phyloP scores from a whole-genome alignment of 139 green algal species.

The Chlorella ohadii region DNA sequence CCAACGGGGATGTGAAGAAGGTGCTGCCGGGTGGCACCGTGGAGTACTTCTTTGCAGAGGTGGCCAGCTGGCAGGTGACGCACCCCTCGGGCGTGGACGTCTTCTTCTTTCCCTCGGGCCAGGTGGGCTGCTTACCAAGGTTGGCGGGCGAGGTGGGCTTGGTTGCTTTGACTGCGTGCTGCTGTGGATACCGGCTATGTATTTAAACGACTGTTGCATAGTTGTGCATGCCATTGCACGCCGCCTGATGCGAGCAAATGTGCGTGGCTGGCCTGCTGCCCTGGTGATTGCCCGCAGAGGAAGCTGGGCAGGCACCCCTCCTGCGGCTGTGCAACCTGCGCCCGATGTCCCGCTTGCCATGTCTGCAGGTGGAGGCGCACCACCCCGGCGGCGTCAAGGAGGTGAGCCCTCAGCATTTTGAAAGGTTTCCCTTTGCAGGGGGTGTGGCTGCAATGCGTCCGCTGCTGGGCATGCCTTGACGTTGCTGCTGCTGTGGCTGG shows the following conservation, averaged over 20 bases:
- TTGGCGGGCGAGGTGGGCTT: slow-evolving; percentile 19
- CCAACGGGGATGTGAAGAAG: slow-evolving; percentile 89
- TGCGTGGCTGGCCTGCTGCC: too few species aligned
- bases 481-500: too few species aligned
- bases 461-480: too few species aligned
- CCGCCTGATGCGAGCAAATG: too few species aligned
- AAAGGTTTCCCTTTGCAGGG: not conserved
- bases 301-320: too few species aligned
- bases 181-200: too few species aligned
- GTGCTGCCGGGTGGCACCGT: slow-evolving; percentile 19
- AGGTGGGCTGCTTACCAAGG: slow-evolving; percentile 57
- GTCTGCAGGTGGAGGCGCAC: slow-evolving; percentile 79
- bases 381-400: slow-evolving; percentile 75
- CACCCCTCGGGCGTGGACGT: slow-evolving; percentile 79
- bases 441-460: not conserved
- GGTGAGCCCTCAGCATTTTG: slow-evolving; percentile 12
- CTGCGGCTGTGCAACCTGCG: too few species aligned
- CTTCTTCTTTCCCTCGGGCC: slow-evolving; percentile 86
- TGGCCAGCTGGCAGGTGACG: slow-evolving; percentile 85
- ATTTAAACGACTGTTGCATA: too few species aligned
- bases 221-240: too few species aligned
- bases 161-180: not conserved
- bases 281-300: too few species aligned
- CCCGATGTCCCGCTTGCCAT: too few species aligned
- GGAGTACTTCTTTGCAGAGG: slow-evolving; percentile 89